phyloP scores from a whole-genome alignment of 2,329 filamentous ascomycete species.

The Alternaria ventricosa region DNA sequence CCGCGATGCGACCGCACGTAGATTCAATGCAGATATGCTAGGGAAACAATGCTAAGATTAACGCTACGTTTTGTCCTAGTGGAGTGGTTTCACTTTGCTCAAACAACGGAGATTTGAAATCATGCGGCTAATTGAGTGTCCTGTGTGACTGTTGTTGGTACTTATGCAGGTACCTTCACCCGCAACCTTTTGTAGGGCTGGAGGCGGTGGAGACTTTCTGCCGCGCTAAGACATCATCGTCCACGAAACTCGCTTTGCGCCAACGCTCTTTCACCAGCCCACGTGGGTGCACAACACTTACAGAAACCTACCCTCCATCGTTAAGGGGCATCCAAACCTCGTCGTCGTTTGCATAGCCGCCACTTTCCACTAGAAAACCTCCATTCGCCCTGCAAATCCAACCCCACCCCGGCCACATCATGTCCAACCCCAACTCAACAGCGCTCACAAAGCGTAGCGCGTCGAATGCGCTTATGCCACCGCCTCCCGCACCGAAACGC shows the following conservation, averaged over 20 bases:
- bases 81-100: background rate
- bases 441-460: constrained; percentile 71
- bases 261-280: constrained; percentile 6
- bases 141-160: background rate
- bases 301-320: background rate
- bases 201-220: constrained; percentile 38
- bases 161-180: constrained; percentile 11
- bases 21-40: background rate
- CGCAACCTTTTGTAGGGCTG: constrained; percentile 31
- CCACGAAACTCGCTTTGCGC: constrained; percentile 19
- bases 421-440: constrained; percentile 53
- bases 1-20: background rate
- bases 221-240: constrained; percentile 23
- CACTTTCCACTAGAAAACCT: background rate
- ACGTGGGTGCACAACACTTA: background rate
- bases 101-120: background rate
- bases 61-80: background rate
- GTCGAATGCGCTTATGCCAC: constrained; percentile 81
- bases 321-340: background rate
- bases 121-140: background rate
- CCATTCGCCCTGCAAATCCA: background rate
- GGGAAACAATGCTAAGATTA: background rate
- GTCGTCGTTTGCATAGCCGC: background rate
- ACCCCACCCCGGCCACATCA: constrained; percentile 12
- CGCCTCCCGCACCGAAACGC: constrained; percentile 81